Evolutionary conservation across 768 basidiomycete species (phyloP), one percentile per base, ranked within the genome.

Genomic region (Termitomyces sp.): DNA sequence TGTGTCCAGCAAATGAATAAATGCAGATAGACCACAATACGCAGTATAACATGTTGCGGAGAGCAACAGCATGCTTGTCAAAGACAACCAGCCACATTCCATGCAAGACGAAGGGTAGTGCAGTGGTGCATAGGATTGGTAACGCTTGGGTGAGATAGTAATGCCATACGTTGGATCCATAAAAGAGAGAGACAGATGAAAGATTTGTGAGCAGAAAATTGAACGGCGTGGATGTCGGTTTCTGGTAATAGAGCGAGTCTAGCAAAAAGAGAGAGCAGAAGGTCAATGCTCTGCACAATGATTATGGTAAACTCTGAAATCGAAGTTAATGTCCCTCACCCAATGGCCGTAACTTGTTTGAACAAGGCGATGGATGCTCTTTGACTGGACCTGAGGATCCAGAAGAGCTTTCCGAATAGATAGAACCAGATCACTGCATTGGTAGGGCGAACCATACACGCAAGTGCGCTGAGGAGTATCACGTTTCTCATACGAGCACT

Each of bases 101-200:
- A 62, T 87, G 83, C 1, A 89, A 65, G 31, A 83, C 80, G 64
- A 92, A 94, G 1, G 95, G 94, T 1, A 94, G 71, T 1, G 85
- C 68, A 0, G 89, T 86, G 2, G 85, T 85, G 66, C 87, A 87
- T 17, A 98, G 77, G 57, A 98, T 83, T 0, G 96, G 96, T 1
- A 98, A 68, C 0, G 82, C 94, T 73, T 98, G 96, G 0, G 83
- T 81, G 45, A 97, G 62, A 69, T 99, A 98, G 71, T 92, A 98
- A 69, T 97, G 92, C 86, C 87, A 92, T 5, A 90, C 75, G 66
- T 84, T 93, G 2, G 81, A 76, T 20, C 97, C 97, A 70, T 98
- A 99, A 75, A 97, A 97, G n/a, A 89, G 76, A 0, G 97, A 96
- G 38, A 98, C 84, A 3, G 85, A 80, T 4, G 95, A 89, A 12